phyloP scores from a whole-genome alignment of 306 rosid species.

The Gillenia trifoliata region DNA sequence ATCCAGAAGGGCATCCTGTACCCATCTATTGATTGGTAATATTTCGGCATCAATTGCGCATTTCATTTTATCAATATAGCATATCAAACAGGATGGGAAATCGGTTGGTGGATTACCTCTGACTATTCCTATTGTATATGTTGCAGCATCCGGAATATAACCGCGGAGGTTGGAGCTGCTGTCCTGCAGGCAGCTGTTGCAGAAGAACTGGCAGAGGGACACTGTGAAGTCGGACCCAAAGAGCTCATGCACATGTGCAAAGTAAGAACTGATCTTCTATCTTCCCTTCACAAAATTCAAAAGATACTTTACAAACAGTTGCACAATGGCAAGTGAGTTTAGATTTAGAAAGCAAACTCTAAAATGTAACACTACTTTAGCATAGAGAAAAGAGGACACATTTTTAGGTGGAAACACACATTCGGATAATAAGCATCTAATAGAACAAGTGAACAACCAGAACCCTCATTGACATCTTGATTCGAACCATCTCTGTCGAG shows the following conservation, averaged over 20 bases:
- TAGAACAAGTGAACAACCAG: neutral
- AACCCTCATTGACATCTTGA: neutral
- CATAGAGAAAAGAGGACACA: neutral
- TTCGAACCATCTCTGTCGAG: neutral
- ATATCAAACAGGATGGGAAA: neutral
- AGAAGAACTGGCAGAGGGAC: conserved; percentile 82
- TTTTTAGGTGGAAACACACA: neutral
- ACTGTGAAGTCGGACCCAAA: conserved; percentile 49
- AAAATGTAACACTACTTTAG: neutral
- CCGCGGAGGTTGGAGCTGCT: conserved; percentile 92
- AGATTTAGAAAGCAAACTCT: neutral
- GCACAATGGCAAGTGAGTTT: neutral
- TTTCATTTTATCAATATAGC: neutral
- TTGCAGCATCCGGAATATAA: conserved; percentile 72
- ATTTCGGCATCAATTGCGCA: conserved; percentile 7
- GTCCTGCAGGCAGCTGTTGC: conserved; percentile 72
- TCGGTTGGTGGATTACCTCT: conserved; percentile 14
- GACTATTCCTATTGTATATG: conserved; percentile 14
- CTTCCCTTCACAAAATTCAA: neutral
- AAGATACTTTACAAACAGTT: neutral
- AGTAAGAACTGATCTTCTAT: conserved; percentile 38
- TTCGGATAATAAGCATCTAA: neutral
- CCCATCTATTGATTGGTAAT: conserved; percentile 75
- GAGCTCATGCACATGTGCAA: conserved; percentile 70
- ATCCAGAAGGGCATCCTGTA: conserved; percentile 66